Evolutionary conservation across 768 basidiomycete species (phyloP).

Genomic region (Boletus reticulatus): DNA sequence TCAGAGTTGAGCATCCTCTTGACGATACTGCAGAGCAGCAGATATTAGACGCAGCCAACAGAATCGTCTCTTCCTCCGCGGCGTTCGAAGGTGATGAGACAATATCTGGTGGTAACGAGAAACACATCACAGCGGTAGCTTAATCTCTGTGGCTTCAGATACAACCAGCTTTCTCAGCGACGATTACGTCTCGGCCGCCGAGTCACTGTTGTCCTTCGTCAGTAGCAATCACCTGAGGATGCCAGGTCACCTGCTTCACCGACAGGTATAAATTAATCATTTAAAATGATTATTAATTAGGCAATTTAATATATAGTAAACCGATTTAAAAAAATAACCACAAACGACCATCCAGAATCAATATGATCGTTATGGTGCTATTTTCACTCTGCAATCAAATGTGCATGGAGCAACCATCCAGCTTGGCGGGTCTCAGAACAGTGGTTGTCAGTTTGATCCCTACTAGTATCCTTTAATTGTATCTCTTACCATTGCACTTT

Average conservation of each 20-base stretch:
- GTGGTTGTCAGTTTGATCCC: conserved; percentile 4
- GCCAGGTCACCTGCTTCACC: background rate
- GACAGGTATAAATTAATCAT: no score
- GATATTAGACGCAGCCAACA: background rate
- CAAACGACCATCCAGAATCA: background rate
- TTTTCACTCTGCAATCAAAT: background rate
- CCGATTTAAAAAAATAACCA: no score
- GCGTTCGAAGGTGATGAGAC: background rate
- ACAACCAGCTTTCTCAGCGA: background rate
- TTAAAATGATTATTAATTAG: no score
- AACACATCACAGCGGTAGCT: background rate
- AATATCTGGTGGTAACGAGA: background rate
- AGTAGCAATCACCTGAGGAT: background rate
- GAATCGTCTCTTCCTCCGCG: background rate
- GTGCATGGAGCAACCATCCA: background rate
- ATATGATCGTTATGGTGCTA: background rate
- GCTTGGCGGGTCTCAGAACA: background rate
- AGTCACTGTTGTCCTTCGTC: background rate
- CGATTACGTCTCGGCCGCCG: background rate
- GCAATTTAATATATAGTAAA: no score
- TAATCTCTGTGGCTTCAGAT: background rate
- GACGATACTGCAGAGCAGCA: conserved; percentile 1
- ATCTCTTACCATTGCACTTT: background rate
- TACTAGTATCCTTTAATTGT: no score
- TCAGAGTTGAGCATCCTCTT: conserved; percentile 5